Evolutionary conservation across 805 yeast species (phyloP), one percentile per base, ranked within the genome.

Genomic region (Zygoascus tannicola): DNA sequence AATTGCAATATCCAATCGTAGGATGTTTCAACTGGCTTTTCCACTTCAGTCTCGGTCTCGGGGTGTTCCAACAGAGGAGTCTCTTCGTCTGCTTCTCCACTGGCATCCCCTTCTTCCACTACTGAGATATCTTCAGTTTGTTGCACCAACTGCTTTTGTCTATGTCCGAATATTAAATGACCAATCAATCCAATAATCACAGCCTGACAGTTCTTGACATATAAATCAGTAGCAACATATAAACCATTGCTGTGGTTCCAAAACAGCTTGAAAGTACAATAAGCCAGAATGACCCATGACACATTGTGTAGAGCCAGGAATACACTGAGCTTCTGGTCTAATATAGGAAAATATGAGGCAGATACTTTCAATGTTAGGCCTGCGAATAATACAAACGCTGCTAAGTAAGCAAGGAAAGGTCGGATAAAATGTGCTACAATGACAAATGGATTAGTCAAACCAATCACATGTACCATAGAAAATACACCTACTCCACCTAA

Each of bases 1-100:
- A 75, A 85, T 59, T 87, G 95, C 15, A 85, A 50, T 14, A 80
- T 70, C 95, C 96, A 87, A 54, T 82, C 94, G 56, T 81, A 85
- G 10, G 30, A 26, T 7, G 30, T 26, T 7, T 26, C 30, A 8
- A 8, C 10, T 12, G 34, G 80, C 73, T 38, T 37, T 22, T 3
- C 21, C 38, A 16, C 38, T 22, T 10, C 32, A 22, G 32, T 21
- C 15, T 7, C 18, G 14, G 16, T 22, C 40, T 26, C 23, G 21
- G 7, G 20, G 15, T 4, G 8, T 26, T n/a, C 16, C 8, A 33
- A 15, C 15, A 33, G n/a, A 7, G 19, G 35, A 33, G 30, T 26
- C 30, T 26, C 30, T 33, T 33, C 20, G 35, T n/a, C 35, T 7
- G 35, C 35, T 33, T 14, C 35, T 7, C 16, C 40, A 10, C 23